Percentiles rank a stretch among this genome's conserved stretches.
phyloP scores from a whole-genome alignment of 2,329 filamentous ascomycete genomes.

The Exophiala lecanii-corni region DNA sequence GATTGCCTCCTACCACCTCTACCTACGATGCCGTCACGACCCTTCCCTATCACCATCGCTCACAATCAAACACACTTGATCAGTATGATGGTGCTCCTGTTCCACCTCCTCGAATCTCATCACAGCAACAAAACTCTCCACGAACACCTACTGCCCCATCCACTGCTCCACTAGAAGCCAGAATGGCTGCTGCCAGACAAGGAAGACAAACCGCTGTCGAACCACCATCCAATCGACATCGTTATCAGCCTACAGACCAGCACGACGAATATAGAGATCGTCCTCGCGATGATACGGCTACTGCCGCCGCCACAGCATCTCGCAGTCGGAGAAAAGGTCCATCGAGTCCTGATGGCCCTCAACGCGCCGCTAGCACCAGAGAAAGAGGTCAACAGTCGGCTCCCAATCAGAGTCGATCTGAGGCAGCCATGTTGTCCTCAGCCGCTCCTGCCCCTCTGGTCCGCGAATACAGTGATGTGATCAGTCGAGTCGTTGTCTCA shows the following conservation, averaged over 20 bases:
- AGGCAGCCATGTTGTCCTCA: conserved; percentile 48
- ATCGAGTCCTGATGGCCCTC: conserved; percentile 44
- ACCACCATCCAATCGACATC: conserved; percentile 31
- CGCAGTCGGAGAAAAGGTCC: conserved; percentile 46
- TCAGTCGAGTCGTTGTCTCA: conserved; percentile 71
- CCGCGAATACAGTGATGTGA: conserved; percentile 72
- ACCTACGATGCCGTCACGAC: conserved; percentile 13
- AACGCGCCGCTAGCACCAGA: conserved; percentile 39
- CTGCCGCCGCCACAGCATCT: conserved; percentile 32
- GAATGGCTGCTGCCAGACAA: conserved; percentile 38
- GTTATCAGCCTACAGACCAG: conserved; percentile 37
- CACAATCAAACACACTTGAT: conserved; percentile 38
- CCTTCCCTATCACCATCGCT: conserved; percentile 29
- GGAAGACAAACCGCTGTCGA: conserved; percentile 32
- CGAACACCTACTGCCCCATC: conserved; percentile 36
- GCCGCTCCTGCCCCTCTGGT: conserved; percentile 58
- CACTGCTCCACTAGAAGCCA: conserved; percentile 32
- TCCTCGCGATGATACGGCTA: conserved; percentile 31
- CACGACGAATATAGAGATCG: conserved; percentile 41
- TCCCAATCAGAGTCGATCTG: conserved; percentile 30
- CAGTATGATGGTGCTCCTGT: conserved; percentile 60
- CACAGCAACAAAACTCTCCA: conserved; percentile 52
- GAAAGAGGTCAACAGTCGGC: conserved; percentile 36
- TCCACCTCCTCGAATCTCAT: conserved; percentile 77
- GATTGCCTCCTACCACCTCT: conserved; percentile 10